A percentile compares a stretch with the other conserved stretches of the same genome.
These are phyloP conservation scores for Auriscalpium microsporum DNA, from an alignment of 768 basidiomycete species.

Conservation along the genomic window DNA sequence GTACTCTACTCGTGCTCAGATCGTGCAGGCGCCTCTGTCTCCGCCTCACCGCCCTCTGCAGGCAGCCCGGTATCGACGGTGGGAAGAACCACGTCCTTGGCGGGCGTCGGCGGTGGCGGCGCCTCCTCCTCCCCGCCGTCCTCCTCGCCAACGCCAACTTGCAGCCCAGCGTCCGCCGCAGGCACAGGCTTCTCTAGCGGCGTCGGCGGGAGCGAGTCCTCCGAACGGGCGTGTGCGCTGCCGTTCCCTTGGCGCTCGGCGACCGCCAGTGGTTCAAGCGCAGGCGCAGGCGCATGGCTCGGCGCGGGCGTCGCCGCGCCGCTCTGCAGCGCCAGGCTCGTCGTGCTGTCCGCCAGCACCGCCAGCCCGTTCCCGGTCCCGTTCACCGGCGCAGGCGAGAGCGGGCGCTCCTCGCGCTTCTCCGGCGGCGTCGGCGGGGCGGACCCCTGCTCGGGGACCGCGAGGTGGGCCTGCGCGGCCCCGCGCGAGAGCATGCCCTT, in stretches of 20 bases:
- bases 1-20: no score
- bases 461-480: not conserved
- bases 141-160: not conserved
- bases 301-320: not conserved
- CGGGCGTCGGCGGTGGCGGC: not conserved
- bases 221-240: not conserved
- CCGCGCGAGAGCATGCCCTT: conserved; percentile 28
- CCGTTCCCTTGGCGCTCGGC: not conserved
- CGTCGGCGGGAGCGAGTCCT: not conserved
- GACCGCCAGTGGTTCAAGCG: no score
- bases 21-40: no score
- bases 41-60: no score
- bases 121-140: not conserved
- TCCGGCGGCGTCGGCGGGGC: not conserved
- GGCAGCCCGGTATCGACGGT: no score
- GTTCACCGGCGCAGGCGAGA: not conserved
- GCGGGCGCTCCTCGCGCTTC: not conserved
- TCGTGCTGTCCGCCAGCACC: not conserved
- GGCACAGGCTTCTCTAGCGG: not conserved
- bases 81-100: not conserved
- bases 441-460: not conserved
- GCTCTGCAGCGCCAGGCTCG: not conserved
- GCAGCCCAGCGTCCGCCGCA: not conserved
- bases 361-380: not conserved
- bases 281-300: not conserved